Evolutionary conservation across 257 asterid genomes (phyloP).

Genomic region (Verbena officinalis): DNA sequence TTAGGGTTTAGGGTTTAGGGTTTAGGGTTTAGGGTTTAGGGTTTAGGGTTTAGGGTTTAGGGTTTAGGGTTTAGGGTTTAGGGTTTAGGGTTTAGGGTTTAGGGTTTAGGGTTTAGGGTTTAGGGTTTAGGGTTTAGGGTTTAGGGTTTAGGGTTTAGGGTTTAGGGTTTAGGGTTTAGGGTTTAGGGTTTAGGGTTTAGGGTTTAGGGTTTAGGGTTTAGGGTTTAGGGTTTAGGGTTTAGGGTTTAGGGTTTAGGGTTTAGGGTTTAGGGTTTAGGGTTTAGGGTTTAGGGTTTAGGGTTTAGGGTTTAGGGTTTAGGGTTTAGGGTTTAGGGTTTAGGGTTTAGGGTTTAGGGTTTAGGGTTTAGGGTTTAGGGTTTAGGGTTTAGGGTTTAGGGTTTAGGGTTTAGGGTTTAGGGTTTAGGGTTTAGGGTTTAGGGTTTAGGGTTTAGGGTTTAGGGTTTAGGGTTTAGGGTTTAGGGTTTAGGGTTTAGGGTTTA

Average conservation of each 20-base stretch:
- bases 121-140: slow-evolving; percentile 39
- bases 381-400: slow-evolving; percentile 34
- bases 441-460: slow-evolving; percentile 28
- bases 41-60: slow-evolving; percentile 35
- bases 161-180: slow-evolving; percentile 37
- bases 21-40: slow-evolving; percentile 30
- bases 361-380: slow-evolving; percentile 37
- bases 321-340: slow-evolving; percentile 28
- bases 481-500: slow-evolving; percentile 28
- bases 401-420: slow-evolving; percentile 30
- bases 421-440: slow-evolving; percentile 17
- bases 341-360: slow-evolving; percentile 28
- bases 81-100: slow-evolving; percentile 35
- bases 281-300: slow-evolving; percentile 23
- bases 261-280: slow-evolving; percentile 32
- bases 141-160: slow-evolving; percentile 38
- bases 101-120: slow-evolving; percentile 32
- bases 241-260: slow-evolving; percentile 34
- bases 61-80: slow-evolving; percentile 30
- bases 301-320: slow-evolving; percentile 32
- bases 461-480: slow-evolving; percentile 33
- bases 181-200: slow-evolving; percentile 36
- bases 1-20: slow-evolving; percentile 36
- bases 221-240: slow-evolving; percentile 32
- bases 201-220: slow-evolving; percentile 28